Percentiles rank a stretch among this genome's conserved stretches.
These are phyloP conservation scores for Bauhinia variegata DNA, from an alignment of 306 rosid species.

Conservation along the genomic window DNA sequence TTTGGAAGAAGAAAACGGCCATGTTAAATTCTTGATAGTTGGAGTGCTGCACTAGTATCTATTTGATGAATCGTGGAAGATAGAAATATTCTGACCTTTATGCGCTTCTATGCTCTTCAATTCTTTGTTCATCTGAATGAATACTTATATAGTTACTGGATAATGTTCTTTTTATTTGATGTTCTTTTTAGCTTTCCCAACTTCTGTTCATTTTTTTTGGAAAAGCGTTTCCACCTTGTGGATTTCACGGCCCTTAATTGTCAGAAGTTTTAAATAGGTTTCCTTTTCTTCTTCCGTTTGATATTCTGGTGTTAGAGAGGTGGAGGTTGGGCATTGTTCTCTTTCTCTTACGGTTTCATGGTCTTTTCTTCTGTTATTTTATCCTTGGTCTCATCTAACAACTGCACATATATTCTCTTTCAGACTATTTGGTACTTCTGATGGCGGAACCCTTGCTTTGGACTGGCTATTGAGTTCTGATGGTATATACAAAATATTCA, in stretches of 20 bases:
- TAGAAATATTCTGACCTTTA: no score
- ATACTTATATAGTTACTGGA: no score
- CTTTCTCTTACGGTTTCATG: not conserved
- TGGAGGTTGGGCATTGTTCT: conserved; percentile 3
- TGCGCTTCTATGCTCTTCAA: no score
- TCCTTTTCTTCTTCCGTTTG: not conserved
- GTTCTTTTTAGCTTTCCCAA: no score
- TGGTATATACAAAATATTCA: conserved; percentile 47
- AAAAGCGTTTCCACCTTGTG: no score
- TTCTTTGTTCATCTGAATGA: no score
- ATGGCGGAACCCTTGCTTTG: conserved; percentile 78
- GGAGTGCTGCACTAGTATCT: no score
- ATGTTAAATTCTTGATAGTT: no score
- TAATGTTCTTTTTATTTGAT: no score
- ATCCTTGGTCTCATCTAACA: conserved; percentile 34
- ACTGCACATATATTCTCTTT: not conserved
- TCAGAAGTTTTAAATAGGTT: not conserved
- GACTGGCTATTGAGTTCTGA: conserved; percentile 64
- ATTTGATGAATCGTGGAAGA: no score
- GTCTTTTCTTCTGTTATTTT: not conserved
- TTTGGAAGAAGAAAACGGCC: no score
- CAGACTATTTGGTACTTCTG: conserved; percentile 61
- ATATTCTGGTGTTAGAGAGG: not conserved
- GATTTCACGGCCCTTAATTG: not conserved
- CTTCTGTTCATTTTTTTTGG: no score